Conservation (phyloP, 345 rosid species). For the Fremontodendron californicum region DNA sequence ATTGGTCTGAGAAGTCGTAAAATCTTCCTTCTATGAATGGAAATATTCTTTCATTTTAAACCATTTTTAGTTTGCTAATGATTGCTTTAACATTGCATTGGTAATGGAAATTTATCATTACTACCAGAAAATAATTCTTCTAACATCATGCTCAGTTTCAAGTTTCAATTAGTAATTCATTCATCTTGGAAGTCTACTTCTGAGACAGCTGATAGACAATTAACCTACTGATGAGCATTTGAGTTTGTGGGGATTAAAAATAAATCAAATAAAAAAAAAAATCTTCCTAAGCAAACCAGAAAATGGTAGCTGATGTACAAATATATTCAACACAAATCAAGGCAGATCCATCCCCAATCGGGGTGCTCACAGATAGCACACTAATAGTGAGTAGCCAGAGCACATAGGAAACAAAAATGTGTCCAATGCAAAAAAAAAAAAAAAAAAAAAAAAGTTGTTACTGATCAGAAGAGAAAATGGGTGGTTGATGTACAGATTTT, state of each 20-base stretch:
- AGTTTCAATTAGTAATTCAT: neutral
- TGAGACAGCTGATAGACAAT: no score
- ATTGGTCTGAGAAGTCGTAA: no score
- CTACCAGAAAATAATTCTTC: no score
- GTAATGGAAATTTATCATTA: neutral
- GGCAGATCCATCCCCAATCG: neutral
- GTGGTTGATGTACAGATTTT: slow-evolving; percentile 18
- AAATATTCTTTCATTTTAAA: neutral
- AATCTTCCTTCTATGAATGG: neutral
- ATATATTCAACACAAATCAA: slow-evolving; percentile 18
- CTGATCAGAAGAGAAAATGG: slow-evolving; percentile 13
- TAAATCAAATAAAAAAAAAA: no score
- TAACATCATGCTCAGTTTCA: no score
- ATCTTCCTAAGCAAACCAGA: neutral
- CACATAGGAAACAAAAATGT: neutral
- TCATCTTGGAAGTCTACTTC: neutral
- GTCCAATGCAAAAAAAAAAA: slow-evolving; percentile 19
- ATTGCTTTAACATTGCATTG: no score
- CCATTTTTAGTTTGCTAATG: neutral
- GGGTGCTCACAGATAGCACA: neutral
- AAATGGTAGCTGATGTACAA: slow-evolving; percentile 12
- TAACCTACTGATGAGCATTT: no score
- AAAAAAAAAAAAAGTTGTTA: no score
- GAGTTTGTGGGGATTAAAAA: no score
- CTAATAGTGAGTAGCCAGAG: neutral